Evolutionary conservation across 2,329 filamentous ascomycete genomes (phyloP).

Genomic region (Exophiala dermatitidis): DNA sequence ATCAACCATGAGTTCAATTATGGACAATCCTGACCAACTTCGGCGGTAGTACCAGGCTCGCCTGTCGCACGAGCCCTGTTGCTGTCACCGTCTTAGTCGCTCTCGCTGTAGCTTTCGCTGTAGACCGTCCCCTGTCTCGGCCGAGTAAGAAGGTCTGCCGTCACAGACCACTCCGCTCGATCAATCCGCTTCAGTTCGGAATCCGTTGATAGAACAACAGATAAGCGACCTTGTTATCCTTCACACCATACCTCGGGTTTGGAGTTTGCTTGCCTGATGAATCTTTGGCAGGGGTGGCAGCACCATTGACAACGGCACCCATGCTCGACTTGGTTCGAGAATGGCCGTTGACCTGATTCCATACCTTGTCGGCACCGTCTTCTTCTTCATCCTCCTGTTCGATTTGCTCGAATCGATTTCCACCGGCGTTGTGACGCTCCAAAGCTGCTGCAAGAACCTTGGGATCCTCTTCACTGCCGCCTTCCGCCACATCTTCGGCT

Average conservation of each 20-base stretch:
- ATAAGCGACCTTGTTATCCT: conserved; percentile 96
- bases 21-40: too few species aligned
- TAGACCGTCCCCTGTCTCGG: too few species aligned
- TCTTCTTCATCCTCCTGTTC: conserved; percentile 59
- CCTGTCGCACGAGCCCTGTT: too few species aligned
- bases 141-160: too few species aligned
- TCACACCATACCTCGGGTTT: conserved; percentile 54
- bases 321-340: conserved; percentile 63
- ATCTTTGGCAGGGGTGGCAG: conserved; percentile 46
- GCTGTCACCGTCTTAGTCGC: too few species aligned
- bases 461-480: conserved; percentile 70
- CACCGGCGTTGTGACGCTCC: conserved; percentile 54
- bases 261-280: conserved; percentile 51
- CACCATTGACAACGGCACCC: conserved; percentile 52
- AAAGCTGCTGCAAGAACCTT: conserved; percentile 58
- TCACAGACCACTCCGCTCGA: too few species aligned
- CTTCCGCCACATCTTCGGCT: conserved; percentile 82
- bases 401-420: conserved; percentile 68
- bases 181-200: conserved; percentile 1
- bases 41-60: too few species aligned
- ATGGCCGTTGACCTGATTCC: conserved; percentile 77
- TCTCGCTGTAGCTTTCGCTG: too few species aligned
- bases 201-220: conserved; percentile 82
- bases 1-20: too few species aligned
- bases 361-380: conserved; percentile 53